These are phyloP conservation scores for Grammothele lineata DNA, from an alignment of 768 basidiomycete genomes.

Conservation along the genomic window DNA sequence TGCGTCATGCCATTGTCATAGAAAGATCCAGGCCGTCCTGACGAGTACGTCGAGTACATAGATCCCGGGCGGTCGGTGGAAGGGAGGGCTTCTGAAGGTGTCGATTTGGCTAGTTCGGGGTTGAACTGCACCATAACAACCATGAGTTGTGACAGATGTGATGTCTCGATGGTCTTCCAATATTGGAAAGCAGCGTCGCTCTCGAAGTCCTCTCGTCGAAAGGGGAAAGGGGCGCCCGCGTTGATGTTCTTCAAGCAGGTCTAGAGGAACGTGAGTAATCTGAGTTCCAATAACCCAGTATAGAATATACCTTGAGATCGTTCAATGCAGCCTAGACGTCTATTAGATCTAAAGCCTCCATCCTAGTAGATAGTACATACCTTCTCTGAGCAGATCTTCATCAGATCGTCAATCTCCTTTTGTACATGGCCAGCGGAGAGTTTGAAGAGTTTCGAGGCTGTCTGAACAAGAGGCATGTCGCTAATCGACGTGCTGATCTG, in stretches of 20 bases:
- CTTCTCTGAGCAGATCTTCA: slow-evolving; percentile 71
- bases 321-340: slow-evolving; percentile 66
- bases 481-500: slow-evolving; percentile 43
- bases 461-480: slow-evolving; percentile 76
- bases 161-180: slow-evolving; percentile 79
- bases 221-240: slow-evolving; percentile 78
- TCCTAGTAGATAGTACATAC: slow-evolving; percentile 29
- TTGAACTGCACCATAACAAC: slow-evolving; percentile 82
- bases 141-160: slow-evolving; percentile 84
- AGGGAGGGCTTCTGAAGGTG: slow-evolving; percentile 49
- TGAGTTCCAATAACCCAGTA: neutral
- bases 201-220: slow-evolving; percentile 82
- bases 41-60: slow-evolving; percentile 38
- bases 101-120: slow-evolving; percentile 80
- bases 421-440: slow-evolving; percentile 64
- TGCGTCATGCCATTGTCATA: slow-evolving; percentile 25
- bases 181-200: slow-evolving; percentile 78
- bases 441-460: slow-evolving; percentile 72
- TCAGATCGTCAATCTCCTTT: slow-evolving; percentile 66
- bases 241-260: slow-evolving; percentile 91
- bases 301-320: slow-evolving; percentile 70
- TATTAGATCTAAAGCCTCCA: neutral
- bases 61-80: slow-evolving; percentile 50
- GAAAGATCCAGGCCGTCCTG: slow-evolving; percentile 21
- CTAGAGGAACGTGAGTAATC: slow-evolving; percentile 34